A percentile compares a stretch with the other conserved stretches of the same genome.
Evolutionary conservation across 176 grass and related monocot genomes (phyloP).

Genomic region (Zizania latifolia): DNA sequence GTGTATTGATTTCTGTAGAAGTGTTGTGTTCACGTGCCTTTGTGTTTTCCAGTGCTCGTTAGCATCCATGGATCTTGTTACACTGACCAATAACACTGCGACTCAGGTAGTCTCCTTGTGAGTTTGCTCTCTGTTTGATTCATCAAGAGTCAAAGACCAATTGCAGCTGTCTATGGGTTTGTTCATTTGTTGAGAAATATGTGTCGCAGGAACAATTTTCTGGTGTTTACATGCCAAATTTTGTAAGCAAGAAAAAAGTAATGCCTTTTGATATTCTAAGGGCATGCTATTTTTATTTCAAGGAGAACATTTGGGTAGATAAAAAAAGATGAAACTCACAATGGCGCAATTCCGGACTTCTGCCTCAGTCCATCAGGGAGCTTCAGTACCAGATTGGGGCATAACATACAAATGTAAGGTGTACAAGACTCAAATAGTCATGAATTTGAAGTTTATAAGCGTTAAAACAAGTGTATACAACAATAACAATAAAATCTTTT

Average conservation of each 20-base stretch:
- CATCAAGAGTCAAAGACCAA: neutral
- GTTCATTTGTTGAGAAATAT: neutral
- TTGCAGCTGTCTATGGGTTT: neutral
- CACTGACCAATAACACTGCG: constrained; percentile 22
- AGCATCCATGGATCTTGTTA: constrained; percentile 13
- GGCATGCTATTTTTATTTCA: neutral
- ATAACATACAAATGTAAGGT: neutral
- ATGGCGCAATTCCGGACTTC: neutral
- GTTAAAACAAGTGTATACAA: neutral
- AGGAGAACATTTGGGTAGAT: too few species aligned
- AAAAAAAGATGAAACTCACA: neutral
- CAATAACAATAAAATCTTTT: too few species aligned
- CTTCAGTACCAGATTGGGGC: neutral
- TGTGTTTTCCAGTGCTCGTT: constrained; percentile 21
- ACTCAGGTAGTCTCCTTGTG: neutral
- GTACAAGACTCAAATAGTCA: neutral
- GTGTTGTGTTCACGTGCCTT: neutral
- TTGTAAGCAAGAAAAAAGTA: neutral
- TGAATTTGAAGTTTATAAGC: neutral
- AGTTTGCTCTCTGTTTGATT: constrained; percentile 5
- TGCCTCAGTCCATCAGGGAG: neutral
- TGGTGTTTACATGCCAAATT: neutral
- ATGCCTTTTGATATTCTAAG: neutral
- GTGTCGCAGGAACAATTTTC: neutral
- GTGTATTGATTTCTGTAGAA: constrained; percentile 16